Conservation (phyloP, 768 basidiomycete species). For the Lactarius trivialis region DNA sequence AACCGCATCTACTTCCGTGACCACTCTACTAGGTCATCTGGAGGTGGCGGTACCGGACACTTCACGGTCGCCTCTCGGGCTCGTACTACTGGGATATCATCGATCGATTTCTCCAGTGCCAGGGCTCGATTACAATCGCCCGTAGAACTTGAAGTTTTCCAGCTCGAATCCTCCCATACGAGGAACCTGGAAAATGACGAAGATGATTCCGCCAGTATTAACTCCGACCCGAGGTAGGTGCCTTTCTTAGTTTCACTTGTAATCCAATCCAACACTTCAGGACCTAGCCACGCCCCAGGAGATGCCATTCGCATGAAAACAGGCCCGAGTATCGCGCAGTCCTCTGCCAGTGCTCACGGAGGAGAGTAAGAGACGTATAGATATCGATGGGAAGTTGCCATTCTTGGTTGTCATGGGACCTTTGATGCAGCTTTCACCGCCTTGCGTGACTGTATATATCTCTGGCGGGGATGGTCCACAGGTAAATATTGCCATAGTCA, state of each 20-base stretch:
- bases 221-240: neutral
- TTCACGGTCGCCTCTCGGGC: neutral
- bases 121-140: neutral
- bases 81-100: neutral
- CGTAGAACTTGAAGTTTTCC: neutral
- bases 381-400: too few relatives aligned
- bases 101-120: neutral
- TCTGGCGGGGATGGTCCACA: too few relatives aligned
- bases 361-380: too few relatives aligned
- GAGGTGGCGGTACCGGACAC: neutral
- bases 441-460: too few relatives aligned
- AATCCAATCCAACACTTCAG: too few relatives aligned
- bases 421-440: too few relatives aligned
- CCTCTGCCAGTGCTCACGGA: too few relatives aligned
- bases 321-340: neutral
- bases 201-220: neutral
- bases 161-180: neutral
- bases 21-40: neutral
- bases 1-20: conserved; percentile 20
- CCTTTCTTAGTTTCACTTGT: neutral
- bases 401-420: too few relatives aligned
- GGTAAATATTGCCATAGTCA: too few relatives aligned
- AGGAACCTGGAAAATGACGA: neutral
- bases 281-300: too few relatives aligned
- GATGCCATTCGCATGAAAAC: neutral